A percentile compares a stretch with the other conserved stretches of the same genome.
phyloP scores from a whole-genome alignment of 805 yeast genomes.

The Candida sphagnicola region DNA sequence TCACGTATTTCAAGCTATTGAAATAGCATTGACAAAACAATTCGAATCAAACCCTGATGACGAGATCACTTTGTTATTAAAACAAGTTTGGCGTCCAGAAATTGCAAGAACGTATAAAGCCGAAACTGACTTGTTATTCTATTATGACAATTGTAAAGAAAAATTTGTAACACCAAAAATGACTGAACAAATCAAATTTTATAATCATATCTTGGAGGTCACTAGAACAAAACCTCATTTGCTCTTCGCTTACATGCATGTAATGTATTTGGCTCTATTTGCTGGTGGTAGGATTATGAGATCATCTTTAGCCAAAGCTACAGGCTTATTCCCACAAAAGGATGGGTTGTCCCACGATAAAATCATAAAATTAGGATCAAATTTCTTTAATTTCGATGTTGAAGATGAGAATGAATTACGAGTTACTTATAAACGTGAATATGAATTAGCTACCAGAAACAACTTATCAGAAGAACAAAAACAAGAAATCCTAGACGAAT shows the following conservation, averaged over 20 bases:
- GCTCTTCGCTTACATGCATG: slow-evolving; percentile 78
- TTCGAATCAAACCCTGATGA: slow-evolving; percentile 17
- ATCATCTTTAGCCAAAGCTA: slow-evolving; percentile 59
- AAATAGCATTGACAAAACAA: slow-evolving; percentile 15
- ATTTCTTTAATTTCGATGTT: slow-evolving; percentile 67
- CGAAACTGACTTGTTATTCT: slow-evolving; percentile 61
- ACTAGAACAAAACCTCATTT: slow-evolving; percentile 64
- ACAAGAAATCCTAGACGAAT: slow-evolving; percentile 62
- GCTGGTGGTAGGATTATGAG: slow-evolving; percentile 81
- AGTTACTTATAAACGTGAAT: slow-evolving; percentile 65
- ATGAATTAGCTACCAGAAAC: slow-evolving; percentile 72
- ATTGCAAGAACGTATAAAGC: slow-evolving; percentile 58
- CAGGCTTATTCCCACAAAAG: slow-evolving; percentile 73
- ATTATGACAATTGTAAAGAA: slow-evolving; percentile 46
- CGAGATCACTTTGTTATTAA: slow-evolving; percentile 46
- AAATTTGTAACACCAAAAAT: slow-evolving; percentile 58
- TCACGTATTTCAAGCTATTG: slow-evolving; percentile 65
- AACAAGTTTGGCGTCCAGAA: slow-evolving; percentile 64
- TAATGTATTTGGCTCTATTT: slow-evolving; percentile 77
- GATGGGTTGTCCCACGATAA: slow-evolving; percentile 64
- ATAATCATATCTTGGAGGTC: slow-evolving; percentile 52
- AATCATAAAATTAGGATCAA: slow-evolving; percentile 58
- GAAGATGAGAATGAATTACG: slow-evolving; percentile 66
- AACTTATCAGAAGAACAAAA: slow-evolving; percentile 69
- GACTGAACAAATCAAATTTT: slow-evolving; percentile 59